Evolutionary conservation across 805 yeast species (phyloP).

Genomic region (Zygosaccharomyces lentus): DNA sequence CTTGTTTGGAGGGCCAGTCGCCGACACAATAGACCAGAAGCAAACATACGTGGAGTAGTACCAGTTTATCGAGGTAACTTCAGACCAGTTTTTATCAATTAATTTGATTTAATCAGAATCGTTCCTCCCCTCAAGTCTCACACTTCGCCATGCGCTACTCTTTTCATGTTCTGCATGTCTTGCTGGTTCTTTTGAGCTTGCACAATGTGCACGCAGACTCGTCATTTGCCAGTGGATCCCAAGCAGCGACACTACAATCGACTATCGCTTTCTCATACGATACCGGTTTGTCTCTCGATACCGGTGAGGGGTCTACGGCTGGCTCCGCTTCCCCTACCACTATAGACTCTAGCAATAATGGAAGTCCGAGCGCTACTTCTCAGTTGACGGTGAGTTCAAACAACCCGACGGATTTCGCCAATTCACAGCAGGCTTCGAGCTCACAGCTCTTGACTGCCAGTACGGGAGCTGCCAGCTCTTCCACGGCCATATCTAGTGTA

Average conservation of each 20-base stretch:
- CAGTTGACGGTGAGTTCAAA: neutral
- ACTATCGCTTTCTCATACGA: neutral
- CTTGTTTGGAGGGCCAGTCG: neutral
- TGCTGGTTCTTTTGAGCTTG: conserved; percentile 2
- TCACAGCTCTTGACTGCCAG: neutral
- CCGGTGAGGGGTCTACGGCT: neutral
- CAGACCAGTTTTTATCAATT: neutral
- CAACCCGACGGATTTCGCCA: neutral
- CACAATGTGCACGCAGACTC: conserved; percentile 1
- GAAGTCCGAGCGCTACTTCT: neutral
- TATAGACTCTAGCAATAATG: neutral
- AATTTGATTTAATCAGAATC: neutral
- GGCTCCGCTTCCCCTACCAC: neutral
- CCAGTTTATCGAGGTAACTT: neutral
- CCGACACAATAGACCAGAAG: neutral
- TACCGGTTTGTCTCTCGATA: neutral
- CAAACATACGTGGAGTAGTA: neutral
- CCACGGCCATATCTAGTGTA: neutral
- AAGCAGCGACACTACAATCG: neutral
- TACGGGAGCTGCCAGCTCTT: neutral
- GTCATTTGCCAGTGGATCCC: conserved; percentile 2
- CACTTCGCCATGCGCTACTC: neutral
- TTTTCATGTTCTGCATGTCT: neutral
- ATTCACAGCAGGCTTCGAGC: neutral
- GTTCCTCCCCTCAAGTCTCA: neutral